Evolutionary conservation across 2,329 filamentous ascomycete species (phyloP).

Genomic region (Botryotinia calthae): DNA sequence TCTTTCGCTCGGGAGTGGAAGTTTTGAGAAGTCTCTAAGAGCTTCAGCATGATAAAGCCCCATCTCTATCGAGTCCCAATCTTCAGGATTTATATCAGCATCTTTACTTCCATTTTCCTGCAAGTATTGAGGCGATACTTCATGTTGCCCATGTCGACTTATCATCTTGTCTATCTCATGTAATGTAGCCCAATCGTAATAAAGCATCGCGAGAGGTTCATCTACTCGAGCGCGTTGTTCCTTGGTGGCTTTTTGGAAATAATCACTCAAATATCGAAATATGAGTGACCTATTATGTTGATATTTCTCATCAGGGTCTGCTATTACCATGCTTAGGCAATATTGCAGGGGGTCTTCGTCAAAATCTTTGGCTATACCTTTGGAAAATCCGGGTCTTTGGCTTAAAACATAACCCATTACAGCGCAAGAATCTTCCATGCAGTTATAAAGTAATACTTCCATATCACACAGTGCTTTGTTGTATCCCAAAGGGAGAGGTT

Average conservation of each 20-base stretch:
- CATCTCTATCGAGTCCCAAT: not conserved
- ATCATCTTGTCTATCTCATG: not conserved
- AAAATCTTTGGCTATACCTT: not conserved
- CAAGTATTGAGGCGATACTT: rapidly evolving
- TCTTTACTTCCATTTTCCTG: not conserved
- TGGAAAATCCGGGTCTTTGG: not conserved
- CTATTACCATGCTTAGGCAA: not conserved
- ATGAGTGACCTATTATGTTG: not conserved
- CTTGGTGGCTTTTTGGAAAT: not conserved
- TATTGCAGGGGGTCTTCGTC: not conserved
- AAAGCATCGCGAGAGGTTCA: not conserved
- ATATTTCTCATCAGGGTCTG: not conserved
- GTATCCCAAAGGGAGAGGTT: not conserved
- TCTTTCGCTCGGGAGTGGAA: not conserved
- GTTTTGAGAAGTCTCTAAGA: not conserved
- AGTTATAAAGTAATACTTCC: not conserved
- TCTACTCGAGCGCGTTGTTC: not conserved
- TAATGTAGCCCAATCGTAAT: not conserved
- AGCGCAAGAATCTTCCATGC: not conserved
- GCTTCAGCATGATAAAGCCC: not conserved
- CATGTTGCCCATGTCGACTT: not conserved
- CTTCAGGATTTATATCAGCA: not conserved
- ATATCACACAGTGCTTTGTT: not conserved
- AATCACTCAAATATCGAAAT: not conserved
- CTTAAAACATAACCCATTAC: not conserved